Evolutionary conservation across 768 basidiomycete genomes (phyloP).

Genomic region (Bullera alba): DNA sequence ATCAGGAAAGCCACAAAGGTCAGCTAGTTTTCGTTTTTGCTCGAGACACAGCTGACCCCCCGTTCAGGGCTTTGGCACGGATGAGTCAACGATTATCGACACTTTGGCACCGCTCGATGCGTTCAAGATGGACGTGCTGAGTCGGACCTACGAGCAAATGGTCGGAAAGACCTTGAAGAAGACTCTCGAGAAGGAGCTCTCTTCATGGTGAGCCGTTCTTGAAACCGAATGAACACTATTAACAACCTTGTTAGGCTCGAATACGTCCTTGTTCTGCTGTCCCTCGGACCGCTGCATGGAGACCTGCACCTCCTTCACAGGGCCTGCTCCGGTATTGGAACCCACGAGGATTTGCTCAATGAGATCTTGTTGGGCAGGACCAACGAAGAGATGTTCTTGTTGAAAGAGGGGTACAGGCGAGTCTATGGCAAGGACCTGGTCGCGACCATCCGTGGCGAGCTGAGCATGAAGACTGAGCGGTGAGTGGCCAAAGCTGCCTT

Average conservation of each 20-base stretch:
- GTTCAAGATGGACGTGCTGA: conserved; percentile 43
- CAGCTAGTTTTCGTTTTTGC: neutral
- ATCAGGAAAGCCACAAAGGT: conserved; percentile 48
- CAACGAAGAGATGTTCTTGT: conserved; percentile 44
- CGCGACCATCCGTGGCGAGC: conserved; percentile 39
- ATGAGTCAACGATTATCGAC: conserved; percentile 41
- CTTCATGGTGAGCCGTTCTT: conserved; percentile 32
- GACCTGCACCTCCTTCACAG: conserved; percentile 43
- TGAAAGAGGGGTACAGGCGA: conserved; percentile 43
- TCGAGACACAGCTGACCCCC: neutral
- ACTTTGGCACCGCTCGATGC: conserved; percentile 38
- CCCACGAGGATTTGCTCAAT: conserved; percentile 46
- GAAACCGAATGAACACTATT: neutral
- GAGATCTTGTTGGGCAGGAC: conserved; percentile 44
- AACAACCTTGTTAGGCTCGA: conserved; percentile 28
- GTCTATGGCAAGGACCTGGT: conserved; percentile 41
- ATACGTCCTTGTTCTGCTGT: conserved; percentile 41
- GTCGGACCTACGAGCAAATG: conserved; percentile 41
- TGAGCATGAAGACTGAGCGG: conserved; percentile 47
- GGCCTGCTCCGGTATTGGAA: conserved; percentile 43
- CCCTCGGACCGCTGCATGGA: conserved; percentile 42
- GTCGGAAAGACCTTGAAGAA: conserved; percentile 34
- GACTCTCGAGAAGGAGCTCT: conserved; percentile 46
- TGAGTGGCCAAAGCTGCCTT: conserved; percentile 9
- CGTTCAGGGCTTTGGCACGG: conserved; percentile 40